These are phyloP conservation scores for Stephanodiscus minutulus DNA, from an alignment of 108 stramenopile genomes.

Conservation along the genomic window DNA sequence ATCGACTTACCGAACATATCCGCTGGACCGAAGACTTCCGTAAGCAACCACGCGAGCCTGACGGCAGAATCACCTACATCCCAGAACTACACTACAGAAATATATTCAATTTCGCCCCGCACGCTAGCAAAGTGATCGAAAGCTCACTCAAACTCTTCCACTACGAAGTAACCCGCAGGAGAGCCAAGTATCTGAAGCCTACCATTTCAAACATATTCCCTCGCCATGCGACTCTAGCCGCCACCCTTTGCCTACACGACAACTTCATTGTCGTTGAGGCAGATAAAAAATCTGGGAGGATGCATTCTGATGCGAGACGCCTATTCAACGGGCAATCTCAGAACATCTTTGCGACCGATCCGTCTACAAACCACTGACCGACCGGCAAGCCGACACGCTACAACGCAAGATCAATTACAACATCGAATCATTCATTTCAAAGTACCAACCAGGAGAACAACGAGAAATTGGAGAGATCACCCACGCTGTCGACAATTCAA, in stretches of 20 bases:
- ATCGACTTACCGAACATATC: slow-evolving; percentile 12
- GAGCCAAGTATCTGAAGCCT: not conserved
- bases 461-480: no score
- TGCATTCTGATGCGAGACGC: not conserved
- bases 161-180: not conserved
- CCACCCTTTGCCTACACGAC: not conserved
- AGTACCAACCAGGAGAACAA: no score
- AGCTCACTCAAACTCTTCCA: not conserved
- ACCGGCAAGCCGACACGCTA: no score
- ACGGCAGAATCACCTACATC: not conserved
- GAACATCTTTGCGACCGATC: slow-evolving; percentile 18
- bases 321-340: slow-evolving; percentile 4
- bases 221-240: not conserved
- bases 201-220: slow-evolving; percentile 3
- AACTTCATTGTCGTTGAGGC: slow-evolving; percentile 5
- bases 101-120: not conserved
- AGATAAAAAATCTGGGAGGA: slow-evolving; percentile 1
- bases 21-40: not conserved
- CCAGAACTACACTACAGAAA: slow-evolving; percentile 12
- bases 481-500: no score
- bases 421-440: no score
- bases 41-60: not conserved
- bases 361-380: slow-evolving; percentile 2
- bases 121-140: not conserved
- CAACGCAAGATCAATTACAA: no score